A percentile compares a stretch with the other conserved stretches of the same genome.
Evolutionary conservation across 805 yeast species (phyloP).

Genomic region (Grigorovia jiainica): DNA sequence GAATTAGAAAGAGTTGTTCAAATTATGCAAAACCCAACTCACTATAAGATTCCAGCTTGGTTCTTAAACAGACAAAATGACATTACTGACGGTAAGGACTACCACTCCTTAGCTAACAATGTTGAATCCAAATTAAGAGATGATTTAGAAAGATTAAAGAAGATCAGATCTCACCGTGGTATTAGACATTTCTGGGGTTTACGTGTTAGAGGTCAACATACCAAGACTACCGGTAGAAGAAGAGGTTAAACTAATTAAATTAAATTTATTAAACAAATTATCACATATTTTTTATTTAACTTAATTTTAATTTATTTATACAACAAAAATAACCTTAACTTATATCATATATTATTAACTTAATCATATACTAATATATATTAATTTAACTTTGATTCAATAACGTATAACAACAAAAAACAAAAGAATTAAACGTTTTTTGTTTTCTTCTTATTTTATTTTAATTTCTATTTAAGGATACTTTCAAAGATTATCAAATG

Average conservation of each 20-base stretch:
- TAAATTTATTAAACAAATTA: background rate
- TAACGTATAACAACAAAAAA: background rate
- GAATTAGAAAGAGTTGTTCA: conserved; percentile 99
- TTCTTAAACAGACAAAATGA: conserved; percentile 99
- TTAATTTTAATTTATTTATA: background rate
- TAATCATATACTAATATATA: background rate
- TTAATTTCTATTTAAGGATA: too few species aligned
- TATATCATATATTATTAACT: background rate
- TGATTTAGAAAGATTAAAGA: conserved; percentile 99
- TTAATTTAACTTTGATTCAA: background rate
- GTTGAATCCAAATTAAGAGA: conserved; percentile 99
- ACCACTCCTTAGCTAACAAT: conserved; percentile 98
- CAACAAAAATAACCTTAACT: background rate
- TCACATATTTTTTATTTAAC: background rate
- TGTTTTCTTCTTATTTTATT: too few species aligned
- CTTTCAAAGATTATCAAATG: too few species aligned
- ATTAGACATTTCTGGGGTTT: conserved; percentile 99
- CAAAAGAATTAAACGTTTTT: too few species aligned
- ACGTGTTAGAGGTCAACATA: conserved; percentile 99
- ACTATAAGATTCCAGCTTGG: conserved; percentile 99
- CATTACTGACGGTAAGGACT: conserved; percentile 96
- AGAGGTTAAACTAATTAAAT: conserved; percentile 24
- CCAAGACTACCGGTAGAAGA: conserved; percentile 99
- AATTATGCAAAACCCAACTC: conserved; percentile 99
- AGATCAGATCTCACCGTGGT: conserved; percentile 99